Evolutionary conservation across 176 grass and related monocot species (phyloP), one percentile per base, ranked within the genome.

Genomic region (Eragrostis curvula): DNA sequence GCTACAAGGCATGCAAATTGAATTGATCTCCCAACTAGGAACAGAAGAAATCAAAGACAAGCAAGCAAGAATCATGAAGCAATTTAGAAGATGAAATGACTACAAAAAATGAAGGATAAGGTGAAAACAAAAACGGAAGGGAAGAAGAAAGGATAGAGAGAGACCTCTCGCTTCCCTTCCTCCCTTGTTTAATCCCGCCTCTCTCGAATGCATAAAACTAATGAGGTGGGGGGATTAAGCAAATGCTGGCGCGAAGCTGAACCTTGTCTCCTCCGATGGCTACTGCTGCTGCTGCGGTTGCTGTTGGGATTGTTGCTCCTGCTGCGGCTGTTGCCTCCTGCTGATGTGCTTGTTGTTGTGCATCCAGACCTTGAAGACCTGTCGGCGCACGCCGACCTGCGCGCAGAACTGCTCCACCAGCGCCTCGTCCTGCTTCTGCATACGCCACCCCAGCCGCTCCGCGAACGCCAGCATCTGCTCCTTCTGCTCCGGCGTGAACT

Each of bases 301-400:
- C 56, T 50, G 73, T 8, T 63, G 86, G 10, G 52, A 28, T 30
- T 79, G 80, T 28, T 87, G 75, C 40, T 80, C 32, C 53, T 73
- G 73, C 58, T 74, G 81, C 23, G 5, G 81, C 28, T 77, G n/a
- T n/a, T n/a, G 89, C 85, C 81, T 87, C 77, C 85, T 84, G 7
- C 56, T 53, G 52, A 24, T 89, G 73, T 91, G 85, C 71, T 98
- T 98, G 82, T 98, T 98, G 90, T 98, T 98, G 86, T 96, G 93
- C 96, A 98, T 93, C 96, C 96, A 93, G 36, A 98, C 96, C 79
- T 93, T 98, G 75, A 98, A 88, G 30, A 92, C 90, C 84, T 89
- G 87, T 0, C 87, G 84, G 9, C 79, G 75, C 8, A 91, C 83
- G 29, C 89, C 92, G 66, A 80, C 76, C 79, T 87, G 89, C 8